A percentile compares a stretch with the other conserved stretches of the same genome.
phyloP scores from a whole-genome alignment of 345 rosid genomes.

The Dimocarpus longan region DNA sequence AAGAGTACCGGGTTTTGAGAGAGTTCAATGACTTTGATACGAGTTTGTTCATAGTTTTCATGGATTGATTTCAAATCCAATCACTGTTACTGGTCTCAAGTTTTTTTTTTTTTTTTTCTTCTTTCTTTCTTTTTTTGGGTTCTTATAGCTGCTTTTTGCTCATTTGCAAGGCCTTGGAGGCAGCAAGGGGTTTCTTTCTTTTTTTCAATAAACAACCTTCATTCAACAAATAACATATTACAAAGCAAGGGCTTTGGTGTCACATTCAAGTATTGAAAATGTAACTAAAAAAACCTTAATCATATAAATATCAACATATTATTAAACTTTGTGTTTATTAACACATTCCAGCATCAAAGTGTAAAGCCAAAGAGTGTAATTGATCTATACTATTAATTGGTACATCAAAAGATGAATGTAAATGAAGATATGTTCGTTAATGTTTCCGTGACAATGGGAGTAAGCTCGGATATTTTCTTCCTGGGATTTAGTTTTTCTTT shows the following conservation, averaged over 20 bases:
- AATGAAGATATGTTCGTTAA: not conserved
- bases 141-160: not conserved
- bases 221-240: too few species aligned
- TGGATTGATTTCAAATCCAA: not conserved
- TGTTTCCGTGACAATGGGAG: not conserved
- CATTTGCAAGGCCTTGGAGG: not conserved
- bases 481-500: constrained; percentile 42
- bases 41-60: constrained; percentile 35
- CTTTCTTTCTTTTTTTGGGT: not conserved
- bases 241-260: not conserved
- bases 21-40: constrained; percentile 41
- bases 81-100: not conserved
- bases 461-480: not conserved
- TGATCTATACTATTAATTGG: not conserved
- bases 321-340: not conserved
- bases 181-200: too few species aligned
- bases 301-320: not conserved
- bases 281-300: not conserved
- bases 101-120: not conserved
- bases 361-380: not conserved
- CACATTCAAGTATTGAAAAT: not conserved
- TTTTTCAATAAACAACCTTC: too few species aligned
- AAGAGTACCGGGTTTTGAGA: constrained; percentile 41
- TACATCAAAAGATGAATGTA: not conserved
- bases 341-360: not conserved